phyloP scores from a whole-genome alignment of 768 basidiomycete genomes.

The Pisolithus marmoratus region DNA sequence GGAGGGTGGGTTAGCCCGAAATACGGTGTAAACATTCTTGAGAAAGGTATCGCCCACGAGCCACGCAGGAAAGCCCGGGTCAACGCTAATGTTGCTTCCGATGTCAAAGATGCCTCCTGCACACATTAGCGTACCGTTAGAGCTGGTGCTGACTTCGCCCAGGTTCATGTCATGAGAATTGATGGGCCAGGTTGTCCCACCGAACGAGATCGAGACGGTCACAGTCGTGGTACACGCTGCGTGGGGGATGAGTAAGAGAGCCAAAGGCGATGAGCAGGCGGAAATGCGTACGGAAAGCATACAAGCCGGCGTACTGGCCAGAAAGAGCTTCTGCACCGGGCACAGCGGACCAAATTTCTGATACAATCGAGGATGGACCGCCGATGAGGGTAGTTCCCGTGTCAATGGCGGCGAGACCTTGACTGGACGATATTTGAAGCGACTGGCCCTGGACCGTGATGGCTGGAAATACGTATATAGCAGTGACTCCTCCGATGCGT shows the following conservation, averaged over 20 bases:
- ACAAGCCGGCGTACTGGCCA: constrained; percentile 62
- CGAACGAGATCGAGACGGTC: constrained; percentile 63
- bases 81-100: constrained; percentile 42
- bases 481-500: neutral
- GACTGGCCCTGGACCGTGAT: constrained; percentile 54
- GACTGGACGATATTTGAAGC: constrained; percentile 39
- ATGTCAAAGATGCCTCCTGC: constrained; percentile 71
- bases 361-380: constrained; percentile 60
- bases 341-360: constrained; percentile 60
- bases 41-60: constrained; percentile 73
- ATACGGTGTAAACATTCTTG: constrained; percentile 31
- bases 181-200: constrained; percentile 75
- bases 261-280: neutral
- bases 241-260: neutral
- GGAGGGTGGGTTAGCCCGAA: constrained; percentile 19
- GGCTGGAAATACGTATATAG: constrained; percentile 29
- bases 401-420: constrained; percentile 71
- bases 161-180: constrained; percentile 74
- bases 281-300: constrained; percentile 60
- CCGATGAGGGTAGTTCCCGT: constrained; percentile 95
- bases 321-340: constrained; percentile 44
- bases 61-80: constrained; percentile 44
- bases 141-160: constrained; percentile 34
- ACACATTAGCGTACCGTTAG: constrained; percentile 32
- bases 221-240: constrained; percentile 64